A percentile compares a stretch with the other conserved stretches of the same genome.
phyloP scores from a whole-genome alignment of 75 land plant genomes.

The Picea sitchensis region DNA sequence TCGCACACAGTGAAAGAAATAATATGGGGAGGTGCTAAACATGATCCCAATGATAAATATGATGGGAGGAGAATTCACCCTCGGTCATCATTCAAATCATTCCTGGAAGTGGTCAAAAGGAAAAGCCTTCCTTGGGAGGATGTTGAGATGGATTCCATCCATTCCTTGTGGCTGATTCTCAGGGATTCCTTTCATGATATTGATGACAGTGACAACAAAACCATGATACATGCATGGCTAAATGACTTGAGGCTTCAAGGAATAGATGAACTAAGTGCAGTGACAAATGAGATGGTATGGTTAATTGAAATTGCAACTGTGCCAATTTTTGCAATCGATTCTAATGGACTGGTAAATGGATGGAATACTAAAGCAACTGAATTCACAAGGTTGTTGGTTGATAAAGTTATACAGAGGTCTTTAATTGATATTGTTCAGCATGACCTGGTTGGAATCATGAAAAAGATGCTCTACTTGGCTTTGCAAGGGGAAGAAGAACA shows the following conservation, averaged over 20 bases:
- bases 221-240: slow-evolving; percentile 51
- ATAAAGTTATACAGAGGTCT: slow-evolving; percentile 60
- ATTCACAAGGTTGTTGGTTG: slow-evolving; percentile 63
- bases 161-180: slow-evolving; percentile 84
- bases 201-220: slow-evolving; percentile 33
- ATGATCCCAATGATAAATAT: slow-evolving; percentile 62
- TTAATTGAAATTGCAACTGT: slow-evolving; percentile 83
- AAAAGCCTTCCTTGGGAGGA: slow-evolving; percentile 88
- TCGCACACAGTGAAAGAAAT: slow-evolving; percentile 90
- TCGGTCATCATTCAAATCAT: slow-evolving; percentile 85
- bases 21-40: slow-evolving; percentile 93
- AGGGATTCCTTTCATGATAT: slow-evolving; percentile 68
- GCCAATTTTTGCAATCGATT: slow-evolving; percentile 83
- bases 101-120: slow-evolving; percentile 78
- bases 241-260: slow-evolving; percentile 47
- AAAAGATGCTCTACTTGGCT: slow-evolving; percentile 61
- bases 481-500: slow-evolving; percentile 77
- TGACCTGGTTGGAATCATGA: slow-evolving; percentile 47
- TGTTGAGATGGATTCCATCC: slow-evolving; percentile 93
- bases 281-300: slow-evolving; percentile 90
- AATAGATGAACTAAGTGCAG: slow-evolving; percentile 63
- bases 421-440: slow-evolving; percentile 52
- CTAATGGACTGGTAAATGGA: slow-evolving; percentile 67
- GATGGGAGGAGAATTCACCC: slow-evolving; percentile 81
- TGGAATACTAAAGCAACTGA: slow-evolving; percentile 90